phyloP scores from a whole-genome alignment of 1,139 yeast species.

The Sugiyamaella novakii region DNA sequence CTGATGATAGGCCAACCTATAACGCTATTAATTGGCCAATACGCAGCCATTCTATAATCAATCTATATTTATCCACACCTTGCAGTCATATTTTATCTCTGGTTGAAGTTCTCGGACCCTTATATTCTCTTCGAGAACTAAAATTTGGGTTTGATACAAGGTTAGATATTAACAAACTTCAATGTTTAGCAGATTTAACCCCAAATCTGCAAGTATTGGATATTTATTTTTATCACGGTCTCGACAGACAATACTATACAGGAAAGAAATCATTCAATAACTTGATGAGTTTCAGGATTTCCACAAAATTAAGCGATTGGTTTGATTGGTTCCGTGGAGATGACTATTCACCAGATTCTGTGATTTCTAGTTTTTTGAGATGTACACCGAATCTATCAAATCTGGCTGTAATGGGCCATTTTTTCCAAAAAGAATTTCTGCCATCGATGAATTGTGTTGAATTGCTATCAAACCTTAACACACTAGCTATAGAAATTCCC shows the following conservation, averaged over 20 bases:
- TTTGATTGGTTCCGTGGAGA: conserved; percentile 6
- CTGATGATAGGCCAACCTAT: neutral
- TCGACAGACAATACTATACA: neutral
- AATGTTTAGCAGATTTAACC: neutral
- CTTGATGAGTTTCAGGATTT: neutral
- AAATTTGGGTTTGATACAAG: neutral
- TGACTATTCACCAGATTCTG: conserved; percentile 1
- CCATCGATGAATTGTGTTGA: conserved; percentile 1
- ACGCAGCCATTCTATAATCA: neutral
- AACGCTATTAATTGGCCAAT: neutral
- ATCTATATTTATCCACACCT: neutral
- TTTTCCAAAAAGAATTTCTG: conserved; percentile 2
- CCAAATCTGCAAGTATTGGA: conserved; percentile 9
- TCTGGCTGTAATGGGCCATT: conserved; percentile 7
- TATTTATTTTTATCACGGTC: neutral
- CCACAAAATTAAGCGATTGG: conserved; percentile 8
- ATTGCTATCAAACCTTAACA: neutral
- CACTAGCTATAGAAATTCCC: conserved; percentile 2
- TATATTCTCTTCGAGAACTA: conserved; percentile 1
- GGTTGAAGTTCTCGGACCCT: conserved; percentile 1
- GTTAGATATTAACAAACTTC: conserved; percentile 1
- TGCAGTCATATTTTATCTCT: neutral
- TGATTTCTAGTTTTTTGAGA: conserved; percentile 3
- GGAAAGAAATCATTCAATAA: neutral
- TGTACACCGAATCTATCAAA: conserved; percentile 5